A percentile compares a stretch with the other conserved stretches of the same genome.
These are phyloP conservation scores for Mycena polygramma DNA, from an alignment of 768 basidiomycete genomes.

Conservation along the genomic window DNA sequence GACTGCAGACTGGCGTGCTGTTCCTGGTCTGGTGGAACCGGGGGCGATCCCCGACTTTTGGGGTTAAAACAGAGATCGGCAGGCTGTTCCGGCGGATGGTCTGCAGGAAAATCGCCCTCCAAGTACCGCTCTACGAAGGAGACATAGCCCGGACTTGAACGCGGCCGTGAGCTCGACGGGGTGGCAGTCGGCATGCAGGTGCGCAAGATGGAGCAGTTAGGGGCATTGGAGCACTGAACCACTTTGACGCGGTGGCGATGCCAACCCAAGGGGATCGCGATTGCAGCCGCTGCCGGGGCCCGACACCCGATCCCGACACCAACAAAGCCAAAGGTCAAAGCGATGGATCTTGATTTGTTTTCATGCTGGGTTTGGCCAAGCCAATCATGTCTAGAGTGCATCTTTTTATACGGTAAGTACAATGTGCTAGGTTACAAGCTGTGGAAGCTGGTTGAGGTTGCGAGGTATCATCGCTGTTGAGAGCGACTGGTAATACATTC, in stretches of 20 bases:
- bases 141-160: no score
- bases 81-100: not conserved
- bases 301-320: no score
- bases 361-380: not conserved
- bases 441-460: slow-evolving; percentile 38
- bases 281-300: no score
- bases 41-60: not conserved
- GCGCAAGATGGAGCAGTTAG: no score
- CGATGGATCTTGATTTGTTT: no score
- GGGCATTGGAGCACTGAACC: no score
- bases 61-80: no score
- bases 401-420: slow-evolving; percentile 21
- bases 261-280: no score
- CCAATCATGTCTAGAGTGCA: not conserved
- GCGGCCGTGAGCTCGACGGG: no score
- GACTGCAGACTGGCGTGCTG: not conserved
- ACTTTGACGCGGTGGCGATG: no score
- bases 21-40: not conserved
- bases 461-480: slow-evolving; percentile 40
- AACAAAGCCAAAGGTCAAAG: no score
- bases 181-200: no score
- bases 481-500: slow-evolving; percentile 38
- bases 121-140: slow-evolving; percentile 16
- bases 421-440: slow-evolving; percentile 36
- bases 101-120: slow-evolving; percentile 8